phyloP scores from a whole-genome alignment of 2,329 filamentous ascomycete genomes.

The Colletotrichum paranaense region DNA sequence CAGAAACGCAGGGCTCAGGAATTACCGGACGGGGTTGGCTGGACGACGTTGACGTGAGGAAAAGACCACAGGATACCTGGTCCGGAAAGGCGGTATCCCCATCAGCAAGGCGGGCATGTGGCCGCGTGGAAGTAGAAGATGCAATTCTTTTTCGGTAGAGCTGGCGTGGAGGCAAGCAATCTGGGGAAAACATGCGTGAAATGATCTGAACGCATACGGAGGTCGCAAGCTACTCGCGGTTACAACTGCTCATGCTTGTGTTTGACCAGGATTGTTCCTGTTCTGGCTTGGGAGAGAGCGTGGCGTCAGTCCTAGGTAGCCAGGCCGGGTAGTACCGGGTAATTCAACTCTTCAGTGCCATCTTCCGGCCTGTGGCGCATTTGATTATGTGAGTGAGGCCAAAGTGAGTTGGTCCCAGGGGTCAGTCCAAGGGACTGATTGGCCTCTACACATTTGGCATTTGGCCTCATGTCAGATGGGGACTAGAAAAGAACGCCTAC shows the following conservation, averaged over 20 bases:
- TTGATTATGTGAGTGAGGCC: neutral
- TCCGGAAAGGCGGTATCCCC: conserved; percentile 5
- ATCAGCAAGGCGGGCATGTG: neutral
- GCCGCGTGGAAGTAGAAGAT: conserved; percentile 17
- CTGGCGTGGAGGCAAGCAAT: conserved; percentile 10
- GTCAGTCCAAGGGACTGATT: neutral
- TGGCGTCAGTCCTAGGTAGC: conserved; percentile 31
- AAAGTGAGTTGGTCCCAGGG: neutral
- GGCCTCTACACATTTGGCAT: neutral
- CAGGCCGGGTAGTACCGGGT: conserved; percentile 30
- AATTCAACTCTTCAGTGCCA: conserved; percentile 29
- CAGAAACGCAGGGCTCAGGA: conserved; percentile 32
- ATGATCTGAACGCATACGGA: conserved; percentile 11
- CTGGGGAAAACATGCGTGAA: conserved; percentile 13
- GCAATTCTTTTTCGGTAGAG: neutral
- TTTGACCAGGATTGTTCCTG: conserved; percentile 14
- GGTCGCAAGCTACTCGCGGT: conserved; percentile 16
- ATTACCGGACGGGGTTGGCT: conserved; percentile 31
- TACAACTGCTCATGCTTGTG: conserved; percentile 23
- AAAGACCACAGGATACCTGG: conserved; percentile 9
- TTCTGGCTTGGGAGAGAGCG: conserved; percentile 24
- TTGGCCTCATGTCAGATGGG: neutral
- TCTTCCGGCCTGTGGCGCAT: neutral
- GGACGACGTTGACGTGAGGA: conserved; percentile 10
- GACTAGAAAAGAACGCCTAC: neutral